Evolutionary conservation across 2,329 filamentous ascomycete genomes (phyloP).

Genomic region (Colletotrichum sp.): DNA sequence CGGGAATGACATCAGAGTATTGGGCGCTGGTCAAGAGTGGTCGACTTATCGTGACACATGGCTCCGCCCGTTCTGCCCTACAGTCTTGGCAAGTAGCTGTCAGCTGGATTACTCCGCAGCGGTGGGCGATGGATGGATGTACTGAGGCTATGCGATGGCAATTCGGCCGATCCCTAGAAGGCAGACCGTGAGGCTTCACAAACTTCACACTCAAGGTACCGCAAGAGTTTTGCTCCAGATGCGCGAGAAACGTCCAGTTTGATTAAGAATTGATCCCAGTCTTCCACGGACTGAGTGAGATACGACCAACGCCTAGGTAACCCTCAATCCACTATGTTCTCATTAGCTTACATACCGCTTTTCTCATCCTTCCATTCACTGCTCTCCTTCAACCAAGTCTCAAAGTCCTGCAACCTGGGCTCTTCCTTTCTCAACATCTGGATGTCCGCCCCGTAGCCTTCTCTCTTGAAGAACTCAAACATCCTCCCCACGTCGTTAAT

Average conservation of each 20-base stretch:
- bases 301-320: not conserved
- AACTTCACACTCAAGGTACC: not conserved
- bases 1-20: not conserved
- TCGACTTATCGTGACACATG: not conserved
- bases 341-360: not conserved
- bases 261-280: not conserved
- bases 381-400: slow-evolving; percentile 26
- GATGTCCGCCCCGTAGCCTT: slow-evolving; percentile 21
- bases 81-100: not conserved
- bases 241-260: not conserved
- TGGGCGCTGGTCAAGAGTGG: not conserved
- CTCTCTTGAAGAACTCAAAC: slow-evolving; percentile 23
- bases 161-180: not conserved
- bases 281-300: not conserved
- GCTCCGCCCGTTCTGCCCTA: not conserved
- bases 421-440: slow-evolving; percentile 14
- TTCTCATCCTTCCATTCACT: slow-evolving; percentile 26
- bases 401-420: slow-evolving; percentile 24
- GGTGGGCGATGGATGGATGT: not conserved
- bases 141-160: not conserved
- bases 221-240: rapidly evolving
- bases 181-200: not conserved
- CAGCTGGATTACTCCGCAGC: not conserved
- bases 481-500: slow-evolving; percentile 20
- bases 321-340: not conserved